Evolutionary conservation across 2,329 filamentous ascomycete species (phyloP), one percentile per base, ranked within the genome.

Genomic region (Epicoccum nigrum): DNA sequence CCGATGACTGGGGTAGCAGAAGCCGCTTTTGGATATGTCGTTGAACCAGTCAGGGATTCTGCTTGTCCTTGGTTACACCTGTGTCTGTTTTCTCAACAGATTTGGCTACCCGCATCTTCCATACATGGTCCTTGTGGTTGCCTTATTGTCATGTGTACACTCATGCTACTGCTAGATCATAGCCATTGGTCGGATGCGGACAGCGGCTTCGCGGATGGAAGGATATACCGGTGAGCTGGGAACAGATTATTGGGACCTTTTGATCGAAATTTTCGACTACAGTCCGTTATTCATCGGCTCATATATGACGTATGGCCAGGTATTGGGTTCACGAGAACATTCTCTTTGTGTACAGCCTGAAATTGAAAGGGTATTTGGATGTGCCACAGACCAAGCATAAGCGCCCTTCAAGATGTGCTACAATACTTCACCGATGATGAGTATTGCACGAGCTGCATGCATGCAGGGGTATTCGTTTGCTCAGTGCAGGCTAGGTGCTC

Each of bases 401-500:
- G 28, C 28, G 23, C 28, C 28, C 28, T 12, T n/a, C 13, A n/a
- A 7, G 7, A 13, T 20, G 16, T 47, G 19, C 16, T 30, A 39
- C 33, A 15, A 52, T 8, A 32, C 27, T 38, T 38, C 37, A 19
- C 16, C 15, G 32, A 32, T 9, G 11, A 2, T 1, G 9, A 11
- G 4, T 7, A 25, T 41, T 42, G 31, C 33, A 46, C 49, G 17
- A 52, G 33, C 23, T 50, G 40, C 49, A 44, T 40, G 17, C 27
- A 21, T 25, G 20, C 46, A 50, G 40, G 44, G 49, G 25, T 52
- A 12, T 33, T 39, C 47, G 39, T 52, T 52, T 52, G 49, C 32
- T 16, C 16, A 27, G 11, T 20, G 33, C 33, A 28, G 25, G 3
- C 23, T 31, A 16, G 31, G 12, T n/a, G 2, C 32, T 33, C 34